Evolutionary conservation across 495 filamentous ascomycete genomes (phyloP).

Genomic region (Neohortaea acidophila): DNA sequence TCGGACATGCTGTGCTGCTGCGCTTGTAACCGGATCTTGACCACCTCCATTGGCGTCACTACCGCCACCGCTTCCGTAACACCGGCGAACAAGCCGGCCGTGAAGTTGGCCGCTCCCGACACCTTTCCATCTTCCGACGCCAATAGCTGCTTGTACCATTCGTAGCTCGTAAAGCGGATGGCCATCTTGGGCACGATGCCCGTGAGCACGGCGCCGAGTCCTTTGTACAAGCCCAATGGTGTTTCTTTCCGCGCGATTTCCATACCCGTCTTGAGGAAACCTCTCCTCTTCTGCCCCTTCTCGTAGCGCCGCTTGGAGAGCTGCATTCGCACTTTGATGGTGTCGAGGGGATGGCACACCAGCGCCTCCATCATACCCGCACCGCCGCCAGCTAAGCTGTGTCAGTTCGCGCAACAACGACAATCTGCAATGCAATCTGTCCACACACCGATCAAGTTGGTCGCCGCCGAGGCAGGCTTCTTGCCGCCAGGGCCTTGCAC

Average conservation of each 20-base stretch:
- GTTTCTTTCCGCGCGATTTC: conserved; percentile 86
- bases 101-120: conserved; percentile 62
- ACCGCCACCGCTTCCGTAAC: conserved; percentile 92
- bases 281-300: conserved; percentile 67
- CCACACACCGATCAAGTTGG: conserved; percentile 76
- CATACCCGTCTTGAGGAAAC: conserved; percentile 72
- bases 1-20: conserved; percentile 93
- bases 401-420: conserved; percentile 1
- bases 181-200: conserved; percentile 99
- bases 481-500: conserved; percentile 50
- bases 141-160: conserved; percentile 77
- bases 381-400: conserved; percentile 68
- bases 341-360: conserved; percentile 93
- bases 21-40: conserved; percentile 95
- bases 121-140: conserved; percentile 52
- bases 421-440: not conserved
- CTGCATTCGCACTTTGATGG: conserved; percentile 99
- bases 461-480: conserved; percentile 70
- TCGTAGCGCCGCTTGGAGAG: conserved; percentile 71
- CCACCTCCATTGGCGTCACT: conserved; percentile 96
- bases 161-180: conserved; percentile 95
- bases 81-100: conserved; percentile 80
- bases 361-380: conserved; percentile 99
- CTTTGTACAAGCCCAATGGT: conserved; percentile 87
- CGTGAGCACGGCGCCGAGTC: conserved; percentile 84